Base-by-base conservation (phyloP, 2,329 filamentous ascomycete species). In the Dothistroma septosporum region DNA sequence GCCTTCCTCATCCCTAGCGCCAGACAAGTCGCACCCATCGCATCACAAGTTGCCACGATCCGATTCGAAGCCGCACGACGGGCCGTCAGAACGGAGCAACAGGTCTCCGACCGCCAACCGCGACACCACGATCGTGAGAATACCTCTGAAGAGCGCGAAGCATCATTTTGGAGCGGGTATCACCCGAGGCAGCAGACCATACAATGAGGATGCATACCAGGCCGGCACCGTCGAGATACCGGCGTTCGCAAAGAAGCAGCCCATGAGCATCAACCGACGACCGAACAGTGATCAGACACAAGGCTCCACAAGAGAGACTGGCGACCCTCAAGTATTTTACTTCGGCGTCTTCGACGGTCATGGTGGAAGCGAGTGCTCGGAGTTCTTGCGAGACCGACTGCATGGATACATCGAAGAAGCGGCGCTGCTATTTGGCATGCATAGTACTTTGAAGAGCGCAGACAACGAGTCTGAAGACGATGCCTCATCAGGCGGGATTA, bases 311-410 rank as follows among this genome's bases (percentile, higher is more conserved):
- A 89, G 87, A 65, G 85, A 89, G 1, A 89, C 85, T 64, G 93
- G 93, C 2, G 93, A 97, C 72, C 93, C 93, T 1, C 93, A 97
- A 73, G 88, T 97, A 35, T 99, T 99, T 76, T 99, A 97, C 76
- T 99, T 97, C 81, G 92, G 85, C 1, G 87, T 97, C 1, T 99
- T 97, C 71, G 94, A 99, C 75, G 94, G 94, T 2, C 94, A 99
- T 77, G 94, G 94, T 10, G 94, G 94, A 21, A 84, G 80, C 21
- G 90, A 96, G 74, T 97, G 94, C 75, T 92, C 91, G 61, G 87
- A 88, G 19, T 97, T 96, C 69, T 76, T 97, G 66, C 83, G 87
- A 60, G 90, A 97, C 62, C 85, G 89, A 71, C 78, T 99, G 62
- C 94, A 97, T 74, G 85, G 85, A 10, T 97, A 97, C 73, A 87